Evolutionary conservation across 2,329 filamentous ascomycete species (phyloP).

Genomic region (Leptographium galeiforme): DNA sequence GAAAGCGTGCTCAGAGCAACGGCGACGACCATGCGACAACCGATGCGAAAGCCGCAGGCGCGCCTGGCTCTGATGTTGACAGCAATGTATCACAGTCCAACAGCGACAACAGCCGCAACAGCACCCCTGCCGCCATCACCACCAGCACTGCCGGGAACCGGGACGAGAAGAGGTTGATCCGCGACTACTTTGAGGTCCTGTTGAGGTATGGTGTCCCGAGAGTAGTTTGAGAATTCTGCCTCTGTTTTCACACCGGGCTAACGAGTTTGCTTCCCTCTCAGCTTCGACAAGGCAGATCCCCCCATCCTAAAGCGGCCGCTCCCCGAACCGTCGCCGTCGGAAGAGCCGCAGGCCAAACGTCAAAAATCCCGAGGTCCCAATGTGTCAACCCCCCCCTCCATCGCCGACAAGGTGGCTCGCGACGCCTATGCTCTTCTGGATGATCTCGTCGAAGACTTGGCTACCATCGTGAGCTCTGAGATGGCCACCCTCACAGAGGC

Average conservation of each 20-base stretch:
- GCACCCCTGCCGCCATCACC: constrained; percentile 14
- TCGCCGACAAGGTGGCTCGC: constrained; percentile 39
- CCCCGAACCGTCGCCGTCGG: constrained; percentile 25
- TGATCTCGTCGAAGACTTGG: constrained; percentile 47
- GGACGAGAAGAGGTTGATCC: constrained; percentile 24
- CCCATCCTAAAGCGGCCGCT: constrained; percentile 43
- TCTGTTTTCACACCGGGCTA: background rate
- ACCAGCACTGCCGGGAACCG: constrained; percentile 9
- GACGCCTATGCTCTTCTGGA: constrained; percentile 47
- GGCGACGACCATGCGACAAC: constrained; percentile 15
- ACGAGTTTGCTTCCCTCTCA: constrained; percentile 20
- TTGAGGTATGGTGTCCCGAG: constrained; percentile 21
- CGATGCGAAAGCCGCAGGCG: background rate
- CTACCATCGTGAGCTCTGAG: constrained; percentile 18
- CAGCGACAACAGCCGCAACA: constrained; percentile 16
- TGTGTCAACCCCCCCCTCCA: constrained; percentile 14
- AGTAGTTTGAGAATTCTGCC: too few relatives aligned
- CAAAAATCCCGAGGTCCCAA: constrained; percentile 36
- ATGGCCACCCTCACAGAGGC: constrained; percentile 31
- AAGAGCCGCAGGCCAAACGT: constrained; percentile 45
- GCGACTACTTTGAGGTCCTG: constrained; percentile 28
- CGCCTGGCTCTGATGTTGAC: background rate
- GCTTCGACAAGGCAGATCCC: constrained; percentile 36
- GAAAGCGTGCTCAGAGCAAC: constrained; percentile 43
- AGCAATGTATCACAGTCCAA: background rate